Evolutionary conservation across 805 yeast species (phyloP).

Genomic region (Kazachstania africana): DNA sequence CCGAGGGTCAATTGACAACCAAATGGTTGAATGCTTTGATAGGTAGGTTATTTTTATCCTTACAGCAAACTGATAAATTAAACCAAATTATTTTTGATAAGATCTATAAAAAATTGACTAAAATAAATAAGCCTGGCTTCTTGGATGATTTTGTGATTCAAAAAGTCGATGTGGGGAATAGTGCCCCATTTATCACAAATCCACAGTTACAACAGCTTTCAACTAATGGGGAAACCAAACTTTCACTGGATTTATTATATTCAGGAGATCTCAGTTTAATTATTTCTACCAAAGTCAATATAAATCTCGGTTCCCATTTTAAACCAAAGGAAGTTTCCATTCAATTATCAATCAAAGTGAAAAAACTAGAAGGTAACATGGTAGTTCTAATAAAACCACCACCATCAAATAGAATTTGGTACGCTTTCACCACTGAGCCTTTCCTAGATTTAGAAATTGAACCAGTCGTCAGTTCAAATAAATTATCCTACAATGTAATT

Average conservation of each 20-base stretch:
- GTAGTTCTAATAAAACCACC: constrained; percentile 69
- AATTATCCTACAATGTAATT: constrained; percentile 63
- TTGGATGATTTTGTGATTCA: constrained; percentile 71
- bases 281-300: constrained; percentile 66
- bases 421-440: constrained; percentile 73
- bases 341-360: constrained; percentile 55
- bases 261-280: constrained; percentile 67
- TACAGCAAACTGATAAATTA: constrained; percentile 61
- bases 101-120: constrained; percentile 59
- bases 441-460: constrained; percentile 63
- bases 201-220: constrained; percentile 59
- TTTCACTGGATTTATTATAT: constrained; percentile 53
- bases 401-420: constrained; percentile 88
- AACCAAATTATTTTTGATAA: constrained; percentile 45
- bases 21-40: constrained; percentile 85
- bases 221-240: constrained; percentile 66
- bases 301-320: constrained; percentile 67
- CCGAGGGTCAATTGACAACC: constrained; percentile 72
- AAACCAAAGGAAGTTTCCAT: constrained; percentile 67
- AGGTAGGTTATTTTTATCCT: constrained; percentile 70
- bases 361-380: constrained; percentile 62
- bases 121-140: constrained; percentile 79
- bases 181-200: constrained; percentile 69
- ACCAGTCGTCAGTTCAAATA: constrained; percentile 83
- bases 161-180: constrained; percentile 60